Conservation (phyloP, 352 stramenopile species). For the Stramenopiles sp. region DNA sequence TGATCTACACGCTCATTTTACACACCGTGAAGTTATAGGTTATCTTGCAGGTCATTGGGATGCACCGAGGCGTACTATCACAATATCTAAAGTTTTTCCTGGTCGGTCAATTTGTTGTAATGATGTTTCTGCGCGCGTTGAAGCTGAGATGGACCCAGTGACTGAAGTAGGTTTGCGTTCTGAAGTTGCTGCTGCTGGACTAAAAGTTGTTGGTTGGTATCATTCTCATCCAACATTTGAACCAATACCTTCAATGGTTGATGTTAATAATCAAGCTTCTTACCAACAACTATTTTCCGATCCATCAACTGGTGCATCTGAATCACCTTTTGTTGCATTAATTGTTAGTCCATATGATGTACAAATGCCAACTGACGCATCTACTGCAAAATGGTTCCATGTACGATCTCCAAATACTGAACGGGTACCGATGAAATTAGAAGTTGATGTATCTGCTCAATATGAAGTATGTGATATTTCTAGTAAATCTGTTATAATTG, state of each 20-base stretch:
- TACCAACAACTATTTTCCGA: no score
- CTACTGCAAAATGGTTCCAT: no score
- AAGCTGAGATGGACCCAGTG: slow-evolving; percentile 66
- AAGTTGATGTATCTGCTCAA: no score
- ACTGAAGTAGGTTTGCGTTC: slow-evolving; percentile 49
- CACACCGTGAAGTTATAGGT: slow-evolving; percentile 4
- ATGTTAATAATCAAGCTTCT: slow-evolving; percentile 61
- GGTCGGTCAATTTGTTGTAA: background rate
- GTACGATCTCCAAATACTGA: no score
- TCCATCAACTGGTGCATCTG: no score
- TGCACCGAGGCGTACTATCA: background rate
- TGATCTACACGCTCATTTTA: background rate
- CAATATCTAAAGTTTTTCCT: background rate
- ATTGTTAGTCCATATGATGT: slow-evolving; percentile 72
- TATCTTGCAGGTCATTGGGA: background rate
- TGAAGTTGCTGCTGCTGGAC: slow-evolving; percentile 37
- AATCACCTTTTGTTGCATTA: slow-evolving; percentile 60
- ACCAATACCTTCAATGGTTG: slow-evolving; percentile 46
- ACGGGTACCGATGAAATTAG: no score
- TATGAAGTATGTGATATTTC: no score
- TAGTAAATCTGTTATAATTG: no score
- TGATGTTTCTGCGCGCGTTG: no score
- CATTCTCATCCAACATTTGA: slow-evolving; percentile 61
- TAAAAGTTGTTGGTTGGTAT: slow-evolving; percentile 68
- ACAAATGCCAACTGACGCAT: no score